Conservation (phyloP, 352 stramenopile species). For the Phytopythium cucurbitacearum region DNA sequence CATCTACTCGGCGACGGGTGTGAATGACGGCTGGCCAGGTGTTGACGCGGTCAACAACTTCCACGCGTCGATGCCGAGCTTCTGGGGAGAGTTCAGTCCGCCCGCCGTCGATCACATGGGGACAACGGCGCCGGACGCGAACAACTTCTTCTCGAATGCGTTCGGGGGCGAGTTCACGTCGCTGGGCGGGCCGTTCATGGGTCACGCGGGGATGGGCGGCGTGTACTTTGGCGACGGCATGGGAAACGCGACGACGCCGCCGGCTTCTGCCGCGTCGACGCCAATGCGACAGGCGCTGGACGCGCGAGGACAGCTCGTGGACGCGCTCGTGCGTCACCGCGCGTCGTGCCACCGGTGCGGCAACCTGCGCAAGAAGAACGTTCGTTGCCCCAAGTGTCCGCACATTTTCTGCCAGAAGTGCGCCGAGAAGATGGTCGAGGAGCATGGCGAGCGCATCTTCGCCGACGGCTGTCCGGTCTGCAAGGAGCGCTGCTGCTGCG, state of each 20-base stretch:
- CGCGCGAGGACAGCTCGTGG: slow-evolving; percentile 2
- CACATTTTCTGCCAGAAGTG: slow-evolving; percentile 89
- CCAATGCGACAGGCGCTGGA: background rate
- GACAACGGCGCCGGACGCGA: background rate
- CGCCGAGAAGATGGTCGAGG: slow-evolving; percentile 87
- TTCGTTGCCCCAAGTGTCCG: slow-evolving; percentile 74
- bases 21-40: slow-evolving; percentile 10
- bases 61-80: slow-evolving; percentile 11
- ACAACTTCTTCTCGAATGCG: background rate
- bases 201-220: background rate
- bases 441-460: slow-evolving; percentile 77
- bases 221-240: background rate
- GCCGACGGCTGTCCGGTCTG: slow-evolving; percentile 79
- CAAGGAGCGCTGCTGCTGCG: slow-evolving; percentile 86
- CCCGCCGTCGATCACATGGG: background rate
- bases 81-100: slow-evolving; percentile 26
- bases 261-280: background rate
- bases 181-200: background rate
- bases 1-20: slow-evolving; percentile 27
- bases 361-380: slow-evolving; percentile 87
- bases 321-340: slow-evolving; percentile 61
- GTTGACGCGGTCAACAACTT: slow-evolving; percentile 4
- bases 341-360: slow-evolving; percentile 86
- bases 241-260: background rate
- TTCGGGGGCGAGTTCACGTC: slow-evolving; percentile 1